Evolutionary conservation across 805 yeast species (phyloP).

Genomic region (Ogataea zsoltii): DNA sequence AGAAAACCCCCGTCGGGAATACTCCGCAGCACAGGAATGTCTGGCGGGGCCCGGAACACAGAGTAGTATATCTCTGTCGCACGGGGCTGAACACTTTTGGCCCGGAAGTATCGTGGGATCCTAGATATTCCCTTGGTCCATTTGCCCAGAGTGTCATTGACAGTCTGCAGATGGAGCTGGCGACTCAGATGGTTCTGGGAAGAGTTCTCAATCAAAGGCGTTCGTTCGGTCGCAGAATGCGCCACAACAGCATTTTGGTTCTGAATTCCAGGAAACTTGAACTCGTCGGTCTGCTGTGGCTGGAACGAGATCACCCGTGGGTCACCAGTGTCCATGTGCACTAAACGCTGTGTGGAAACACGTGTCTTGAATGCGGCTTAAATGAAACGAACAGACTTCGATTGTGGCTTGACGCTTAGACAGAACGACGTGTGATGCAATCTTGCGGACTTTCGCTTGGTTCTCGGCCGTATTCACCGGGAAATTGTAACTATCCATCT

Average conservation of each 20-base stretch:
- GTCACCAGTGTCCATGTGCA: background rate
- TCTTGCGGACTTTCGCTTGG: no score
- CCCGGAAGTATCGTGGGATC: slow-evolving; percentile 15
- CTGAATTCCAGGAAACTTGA: background rate
- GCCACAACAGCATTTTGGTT: slow-evolving; percentile 2
- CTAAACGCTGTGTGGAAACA: background rate
- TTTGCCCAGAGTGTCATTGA: slow-evolving; percentile 15
- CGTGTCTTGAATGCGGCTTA: no score
- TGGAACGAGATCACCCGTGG: slow-evolving; percentile 5
- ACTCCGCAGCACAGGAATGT: slow-evolving; percentile 26
- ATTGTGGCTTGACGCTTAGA: no score
- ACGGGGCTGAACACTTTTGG: slow-evolving; percentile 24
- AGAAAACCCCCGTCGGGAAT: slow-evolving; percentile 30
- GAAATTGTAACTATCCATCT: no score
- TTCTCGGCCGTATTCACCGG: no score
- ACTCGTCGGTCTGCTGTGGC: slow-evolving; percentile 1
- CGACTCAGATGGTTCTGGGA: background rate
- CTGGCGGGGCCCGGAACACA: slow-evolving; percentile 48
- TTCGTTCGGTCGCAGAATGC: background rate
- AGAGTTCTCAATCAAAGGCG: background rate
- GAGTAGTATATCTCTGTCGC: slow-evolving; percentile 51
- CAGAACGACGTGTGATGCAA: background rate
- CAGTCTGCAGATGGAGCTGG: background rate
- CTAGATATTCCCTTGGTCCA: slow-evolving; percentile 21
- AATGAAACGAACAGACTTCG: no score